Evolutionary conservation across 2,329 filamentous ascomycete species (phyloP).

Genomic region (Aaosphaeria arxii): DNA sequence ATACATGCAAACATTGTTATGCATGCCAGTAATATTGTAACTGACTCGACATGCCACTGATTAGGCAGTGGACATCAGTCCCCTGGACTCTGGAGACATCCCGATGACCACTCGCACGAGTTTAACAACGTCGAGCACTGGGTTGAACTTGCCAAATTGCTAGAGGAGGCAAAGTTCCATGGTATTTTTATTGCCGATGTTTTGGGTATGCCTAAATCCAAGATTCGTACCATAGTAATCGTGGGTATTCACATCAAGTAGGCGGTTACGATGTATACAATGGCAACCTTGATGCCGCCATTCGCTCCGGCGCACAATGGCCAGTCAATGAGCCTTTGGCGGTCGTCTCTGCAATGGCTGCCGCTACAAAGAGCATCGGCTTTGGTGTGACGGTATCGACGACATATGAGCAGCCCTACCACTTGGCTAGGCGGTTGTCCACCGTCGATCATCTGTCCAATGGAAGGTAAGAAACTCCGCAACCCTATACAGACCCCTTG

Average conservation of each 20-base stretch:
- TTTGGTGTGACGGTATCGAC: slow-evolving; percentile 68
- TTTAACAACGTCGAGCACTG: slow-evolving; percentile 46
- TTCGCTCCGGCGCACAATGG: slow-evolving; percentile 64
- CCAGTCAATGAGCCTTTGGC: slow-evolving; percentile 68
- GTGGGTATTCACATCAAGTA: slow-evolving; percentile 25
- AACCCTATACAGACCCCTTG: background rate
- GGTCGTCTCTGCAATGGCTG: slow-evolving; percentile 65
- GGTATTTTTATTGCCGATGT: slow-evolving; percentile 43
- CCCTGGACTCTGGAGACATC: slow-evolving; percentile 62
- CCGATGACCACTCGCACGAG: slow-evolving; percentile 59
- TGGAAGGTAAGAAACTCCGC: slow-evolving; percentile 44
- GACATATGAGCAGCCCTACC: slow-evolving; percentile 68
- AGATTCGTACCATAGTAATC: background rate
- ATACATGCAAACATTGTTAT: too few species aligned
- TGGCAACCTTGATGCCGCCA: slow-evolving; percentile 59
- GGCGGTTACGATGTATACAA: slow-evolving; percentile 70
- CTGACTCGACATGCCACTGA: too few species aligned
- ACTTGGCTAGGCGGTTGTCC: slow-evolving; percentile 62
- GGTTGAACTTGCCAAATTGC: slow-evolving; percentile 36
- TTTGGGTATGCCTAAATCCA: slow-evolving; percentile 33
- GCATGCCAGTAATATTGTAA: too few species aligned
- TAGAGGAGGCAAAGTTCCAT: slow-evolving; percentile 39
- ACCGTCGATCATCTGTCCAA: slow-evolving; percentile 66
- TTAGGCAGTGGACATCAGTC: slow-evolving; percentile 37
- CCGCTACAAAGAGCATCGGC: slow-evolving; percentile 63